Conservation (phyloP, 805 yeast species). For the Candida silvicultrix region DNA sequence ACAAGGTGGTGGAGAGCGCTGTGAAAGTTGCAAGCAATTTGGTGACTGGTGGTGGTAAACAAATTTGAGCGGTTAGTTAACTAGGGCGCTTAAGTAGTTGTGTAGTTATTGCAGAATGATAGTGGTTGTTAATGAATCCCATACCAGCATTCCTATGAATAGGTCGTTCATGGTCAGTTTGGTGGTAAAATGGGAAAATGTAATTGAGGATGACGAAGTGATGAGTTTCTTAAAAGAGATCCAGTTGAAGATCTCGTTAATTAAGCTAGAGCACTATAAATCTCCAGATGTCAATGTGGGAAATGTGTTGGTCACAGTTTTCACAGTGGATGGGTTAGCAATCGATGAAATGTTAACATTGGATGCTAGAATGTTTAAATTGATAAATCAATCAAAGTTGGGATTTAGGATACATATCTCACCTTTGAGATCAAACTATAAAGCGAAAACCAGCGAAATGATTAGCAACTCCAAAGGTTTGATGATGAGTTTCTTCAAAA, state of each 20-base stretch:
- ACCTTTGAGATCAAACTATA: constrained; percentile 2
- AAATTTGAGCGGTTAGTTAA: no score
- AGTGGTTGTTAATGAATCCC: no score
- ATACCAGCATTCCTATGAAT: no score
- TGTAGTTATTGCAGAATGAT: no score
- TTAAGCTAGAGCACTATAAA: background rate
- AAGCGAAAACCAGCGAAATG: background rate
- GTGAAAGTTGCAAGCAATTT: no score
- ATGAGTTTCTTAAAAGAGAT: background rate
- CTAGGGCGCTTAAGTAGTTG: no score
- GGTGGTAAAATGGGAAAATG: no score
- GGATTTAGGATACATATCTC: background rate
- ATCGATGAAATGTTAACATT: background rate
- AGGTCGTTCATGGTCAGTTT: no score
- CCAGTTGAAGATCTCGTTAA: background rate
- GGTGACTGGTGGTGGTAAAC: no score
- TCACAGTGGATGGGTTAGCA: background rate
- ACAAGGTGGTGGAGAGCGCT: no score
- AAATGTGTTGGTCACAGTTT: background rate
- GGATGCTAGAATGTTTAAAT: background rate
- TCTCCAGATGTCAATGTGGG: background rate
- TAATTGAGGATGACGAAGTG: background rate
- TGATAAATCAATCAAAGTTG: background rate
- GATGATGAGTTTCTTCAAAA: constrained; percentile 3
- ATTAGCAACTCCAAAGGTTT: constrained; percentile 2